Percentiles rank a stretch among this genome's conserved stretches.
Evolutionary conservation across 2,329 filamentous ascomycete genomes (phyloP).

Genomic region (Teratosphaeria nubilosa): DNA sequence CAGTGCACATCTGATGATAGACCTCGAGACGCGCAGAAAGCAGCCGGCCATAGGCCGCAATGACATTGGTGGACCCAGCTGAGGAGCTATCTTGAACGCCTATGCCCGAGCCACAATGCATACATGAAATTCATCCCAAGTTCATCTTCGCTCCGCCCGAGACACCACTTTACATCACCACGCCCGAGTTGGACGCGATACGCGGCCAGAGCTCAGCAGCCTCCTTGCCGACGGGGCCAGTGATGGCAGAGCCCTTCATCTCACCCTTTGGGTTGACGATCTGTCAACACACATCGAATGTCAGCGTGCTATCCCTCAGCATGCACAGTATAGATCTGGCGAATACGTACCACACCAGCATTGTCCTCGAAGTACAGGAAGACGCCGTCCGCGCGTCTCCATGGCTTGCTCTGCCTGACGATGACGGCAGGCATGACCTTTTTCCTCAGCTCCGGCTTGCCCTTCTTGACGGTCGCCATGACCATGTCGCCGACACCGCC

Average conservation of each 20-base stretch:
- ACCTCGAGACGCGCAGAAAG: background rate
- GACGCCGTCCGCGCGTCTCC: constrained; percentile 96
- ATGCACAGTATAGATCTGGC: background rate
- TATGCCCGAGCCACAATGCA: background rate
- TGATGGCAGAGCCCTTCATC: constrained; percentile 99
- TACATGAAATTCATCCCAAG: background rate
- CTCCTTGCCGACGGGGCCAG: constrained; percentile 98
- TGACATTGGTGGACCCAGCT: background rate
- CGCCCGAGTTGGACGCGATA: constrained; percentile 99
- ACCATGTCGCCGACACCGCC: constrained; percentile 99
- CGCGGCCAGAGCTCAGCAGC: constrained; percentile 99
- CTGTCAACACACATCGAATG: constrained; percentile 34
- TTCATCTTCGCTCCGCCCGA: background rate
- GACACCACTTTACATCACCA: constrained; percentile 70
- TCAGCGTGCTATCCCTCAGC: constrained; percentile 1
- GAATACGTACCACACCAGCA: constrained; percentile 75
- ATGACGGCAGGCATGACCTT: constrained; percentile 99
- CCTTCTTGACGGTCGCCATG: constrained; percentile 99
- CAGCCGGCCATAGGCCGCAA: background rate
- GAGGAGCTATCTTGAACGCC: background rate
- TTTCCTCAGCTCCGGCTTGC: constrained; percentile 99
- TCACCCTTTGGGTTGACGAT: constrained; percentile 99
- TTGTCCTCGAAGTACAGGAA: constrained; percentile 99
- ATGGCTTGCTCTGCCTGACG: constrained; percentile 97
- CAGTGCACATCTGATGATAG: background rate